Evolutionary conservation across 2,329 filamentous ascomycete genomes (phyloP), one percentile per base, ranked within the genome.

Genomic region (Penicillium sp.): DNA sequence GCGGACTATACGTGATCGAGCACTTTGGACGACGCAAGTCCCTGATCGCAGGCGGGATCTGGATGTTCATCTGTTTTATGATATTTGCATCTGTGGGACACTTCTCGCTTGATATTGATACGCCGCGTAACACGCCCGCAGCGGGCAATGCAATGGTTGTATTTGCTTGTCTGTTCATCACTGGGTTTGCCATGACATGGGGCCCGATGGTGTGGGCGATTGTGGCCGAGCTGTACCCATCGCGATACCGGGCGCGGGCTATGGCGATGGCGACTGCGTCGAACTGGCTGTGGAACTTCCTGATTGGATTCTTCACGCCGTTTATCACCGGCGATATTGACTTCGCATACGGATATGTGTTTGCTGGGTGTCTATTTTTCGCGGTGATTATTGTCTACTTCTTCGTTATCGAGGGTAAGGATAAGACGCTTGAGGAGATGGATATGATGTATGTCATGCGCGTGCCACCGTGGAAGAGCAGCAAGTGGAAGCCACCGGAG

Each of bases 281-380:
- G 13, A 92, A 92, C 74, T 92, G 89, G 89, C 57, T 73, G 14
- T 89, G 85, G 85, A 88, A 89, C 69, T 90, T 90, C 72, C 72
- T 88, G 65, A 78, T 89, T 58, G 82, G 84, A 0, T 92, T 92
- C 78, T 90, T 91, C 77, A 90, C 89, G 0, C 87, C 89, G 0
- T 91, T 90, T 71, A 91, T 92, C 69, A 89, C 86, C 0, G 75
- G 78, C 0, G 81, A 83, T 4, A 91, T 92, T 56, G 83, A 88
- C 63, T 92, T 88, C n/a, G n/a, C n/a, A n/a, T n/a, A n/a, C n/a
- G n/a, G n/a, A n/a, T 72, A 90, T 62, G 85, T 92, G 24, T 92
- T 92, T 72, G 88, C 88, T 0, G 86, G 80, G 0, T 91, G 87
- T 67, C 87, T 89, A 65, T 74, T 88, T 5, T 76, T 84, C 0